A percentile compares a stretch with the other conserved stretches of the same genome.
Conservation (phyloP, 1,284 basidiomycete species). For the Coniophora puteana region DNA sequence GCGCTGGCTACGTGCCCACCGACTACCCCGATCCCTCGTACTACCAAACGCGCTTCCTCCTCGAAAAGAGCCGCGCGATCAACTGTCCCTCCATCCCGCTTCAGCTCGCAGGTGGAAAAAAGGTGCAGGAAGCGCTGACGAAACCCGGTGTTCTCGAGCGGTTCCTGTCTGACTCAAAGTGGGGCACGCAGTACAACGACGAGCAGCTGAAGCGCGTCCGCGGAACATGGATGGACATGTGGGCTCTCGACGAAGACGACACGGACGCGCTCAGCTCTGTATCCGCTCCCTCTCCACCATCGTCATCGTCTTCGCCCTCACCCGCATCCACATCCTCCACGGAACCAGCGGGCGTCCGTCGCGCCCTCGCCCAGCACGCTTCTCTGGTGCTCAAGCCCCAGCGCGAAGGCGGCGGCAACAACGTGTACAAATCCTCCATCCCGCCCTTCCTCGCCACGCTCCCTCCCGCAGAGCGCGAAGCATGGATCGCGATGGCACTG, state of each 20-base stretch:
- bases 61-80: constrained; percentile 83
- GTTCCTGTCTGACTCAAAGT: constrained; percentile 54
- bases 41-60: constrained; percentile 70
- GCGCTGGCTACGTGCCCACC: constrained; percentile 82
- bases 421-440: constrained; percentile 87
- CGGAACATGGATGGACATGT: constrained; percentile 79
- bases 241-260: constrained; percentile 60
- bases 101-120: constrained; percentile 94
- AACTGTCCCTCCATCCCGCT: constrained; percentile 92
- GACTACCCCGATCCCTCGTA: constrained; percentile 67
- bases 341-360: constrained; percentile 23
- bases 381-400: constrained; percentile 92
- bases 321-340: background rate
- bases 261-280: constrained; percentile 25
- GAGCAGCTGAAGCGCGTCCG: constrained; percentile 45
- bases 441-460: constrained; percentile 71
- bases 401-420: constrained; percentile 96
- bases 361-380: constrained; percentile 48
- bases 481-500: constrained; percentile 94
- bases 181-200: constrained; percentile 33
- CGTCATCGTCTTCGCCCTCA: background rate
- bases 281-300: constrained; percentile 4
- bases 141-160: constrained; percentile 71
- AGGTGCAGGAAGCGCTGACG: constrained; percentile 89
- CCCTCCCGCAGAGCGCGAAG: constrained; percentile 53